A percentile compares a stretch with the other conserved stretches of the same genome.
Evolutionary conservation across 2,329 filamentous ascomycete genomes (phyloP).

Genomic region (Cylindrodendrum hubeiense): DNA sequence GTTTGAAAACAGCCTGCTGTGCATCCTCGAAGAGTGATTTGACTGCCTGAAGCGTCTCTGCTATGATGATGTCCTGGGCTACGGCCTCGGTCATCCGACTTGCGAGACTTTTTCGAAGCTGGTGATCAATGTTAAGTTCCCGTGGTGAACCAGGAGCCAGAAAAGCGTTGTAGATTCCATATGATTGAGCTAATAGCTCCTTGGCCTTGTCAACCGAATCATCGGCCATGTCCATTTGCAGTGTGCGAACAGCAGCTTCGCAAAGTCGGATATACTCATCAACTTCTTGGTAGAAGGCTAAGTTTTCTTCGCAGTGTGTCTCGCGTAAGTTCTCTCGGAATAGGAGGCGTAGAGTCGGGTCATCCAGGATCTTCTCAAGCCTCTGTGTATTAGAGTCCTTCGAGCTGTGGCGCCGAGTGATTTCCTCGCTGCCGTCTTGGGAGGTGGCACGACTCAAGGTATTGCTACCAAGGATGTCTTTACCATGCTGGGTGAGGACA

Average conservation of each 20-base stretch:
- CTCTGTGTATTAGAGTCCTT: constrained; percentile 94
- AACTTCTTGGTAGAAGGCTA: constrained; percentile 95
- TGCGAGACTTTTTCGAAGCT: constrained; percentile 90
- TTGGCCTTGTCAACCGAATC: constrained; percentile 84
- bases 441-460: constrained; percentile 67
- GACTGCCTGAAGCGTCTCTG: constrained; percentile 89
- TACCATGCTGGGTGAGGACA: constrained; percentile 84
- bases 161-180: constrained; percentile 97
- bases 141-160: constrained; percentile 94
- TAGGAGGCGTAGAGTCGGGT: constrained; percentile 86
- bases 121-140: constrained; percentile 97
- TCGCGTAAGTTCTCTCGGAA: constrained; percentile 95
- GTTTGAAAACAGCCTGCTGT: constrained; percentile 94
- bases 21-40: constrained; percentile 91
- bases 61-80: constrained; percentile 91
- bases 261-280: constrained; percentile 84
- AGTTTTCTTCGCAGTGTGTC: constrained; percentile 95
- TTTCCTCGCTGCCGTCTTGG: constrained; percentile 60
- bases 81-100: constrained; percentile 97
- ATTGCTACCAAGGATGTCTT: constrained; percentile 69
- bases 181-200: constrained; percentile 94
- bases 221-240: constrained; percentile 69
- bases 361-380: constrained; percentile 90
- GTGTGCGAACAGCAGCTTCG: constrained; percentile 68
- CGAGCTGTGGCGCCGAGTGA: constrained; percentile 63